phyloP scores from a whole-genome alignment of 257 asterid species.

The Jaltomata sinuosa region DNA sequence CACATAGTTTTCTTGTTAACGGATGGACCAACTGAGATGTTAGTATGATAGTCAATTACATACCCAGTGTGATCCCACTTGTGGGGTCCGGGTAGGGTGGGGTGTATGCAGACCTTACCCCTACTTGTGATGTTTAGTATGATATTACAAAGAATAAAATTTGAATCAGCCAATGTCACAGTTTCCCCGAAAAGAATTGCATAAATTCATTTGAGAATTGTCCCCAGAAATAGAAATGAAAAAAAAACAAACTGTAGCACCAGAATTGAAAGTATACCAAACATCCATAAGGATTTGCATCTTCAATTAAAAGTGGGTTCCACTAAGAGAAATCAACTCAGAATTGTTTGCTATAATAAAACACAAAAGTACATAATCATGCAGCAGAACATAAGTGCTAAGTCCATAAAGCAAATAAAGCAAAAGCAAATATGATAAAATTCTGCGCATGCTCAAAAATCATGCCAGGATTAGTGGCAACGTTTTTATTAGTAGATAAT shows the following conservation, averaged over 20 bases:
- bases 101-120: neutral
- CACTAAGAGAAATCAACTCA: neutral
- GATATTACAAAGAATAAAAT: neutral
- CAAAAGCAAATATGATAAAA: slow-evolving; percentile 19
- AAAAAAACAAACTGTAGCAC: neutral
- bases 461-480: slow-evolving; percentile 11
- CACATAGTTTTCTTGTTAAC: neutral
- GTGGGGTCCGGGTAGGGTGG: neutral
- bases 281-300: neutral
- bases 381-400: neutral
- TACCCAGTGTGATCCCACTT: neutral
- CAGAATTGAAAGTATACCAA: neutral
- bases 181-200: neutral
- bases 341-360: neutral
- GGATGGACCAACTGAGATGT: neutral
- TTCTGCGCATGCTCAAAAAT: slow-evolving; percentile 25
- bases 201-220: neutral
- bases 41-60: neutral
- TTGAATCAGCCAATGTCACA: neutral
- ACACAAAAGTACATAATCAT: neutral
- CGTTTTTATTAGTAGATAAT: neutral
- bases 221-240: neutral
- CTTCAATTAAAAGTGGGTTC: neutral
- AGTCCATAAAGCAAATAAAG: slow-evolving; percentile 4
- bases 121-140: neutral